phyloP scores from a whole-genome alignment of 1,284 basidiomycete genomes.

The Cryptococcus maquisensis region DNA sequence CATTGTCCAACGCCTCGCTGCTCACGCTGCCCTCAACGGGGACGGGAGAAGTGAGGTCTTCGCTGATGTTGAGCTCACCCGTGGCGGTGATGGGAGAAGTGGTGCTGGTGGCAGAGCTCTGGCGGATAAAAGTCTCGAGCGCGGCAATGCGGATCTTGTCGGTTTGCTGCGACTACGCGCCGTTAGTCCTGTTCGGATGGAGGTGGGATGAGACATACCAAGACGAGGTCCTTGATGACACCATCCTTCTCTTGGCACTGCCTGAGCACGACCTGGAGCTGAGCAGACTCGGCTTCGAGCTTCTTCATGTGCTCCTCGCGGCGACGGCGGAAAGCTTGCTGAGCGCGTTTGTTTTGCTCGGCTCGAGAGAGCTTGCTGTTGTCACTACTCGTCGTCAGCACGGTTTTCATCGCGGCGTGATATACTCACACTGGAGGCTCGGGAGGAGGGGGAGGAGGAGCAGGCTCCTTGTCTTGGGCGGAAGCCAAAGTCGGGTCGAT shows the following conservation, averaged over 20 bases:
- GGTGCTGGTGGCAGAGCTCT: not conserved
- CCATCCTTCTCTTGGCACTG: slow-evolving; percentile 28
- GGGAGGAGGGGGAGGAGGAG: not conserved
- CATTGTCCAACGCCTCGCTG: slow-evolving; percentile 11
- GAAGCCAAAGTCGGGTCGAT: not conserved
- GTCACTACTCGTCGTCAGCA: not conserved
- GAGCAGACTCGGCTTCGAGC: slow-evolving; percentile 35
- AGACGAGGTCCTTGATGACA: slow-evolving; percentile 23
- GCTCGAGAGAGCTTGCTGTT: slow-evolving; percentile 28
- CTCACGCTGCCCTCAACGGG: not conserved
- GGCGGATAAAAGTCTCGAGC: slow-evolving; percentile 9
- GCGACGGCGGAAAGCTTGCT: slow-evolving; percentile 43
- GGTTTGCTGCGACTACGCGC: slow-evolving; percentile 14
- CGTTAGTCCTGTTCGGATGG: not conserved
- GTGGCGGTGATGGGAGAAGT: slow-evolving; percentile 4
- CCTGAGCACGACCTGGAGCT: slow-evolving; percentile 21
- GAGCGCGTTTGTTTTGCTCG: slow-evolving; percentile 47
- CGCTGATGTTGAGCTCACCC: slow-evolving; percentile 8
- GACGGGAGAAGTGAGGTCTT: not conserved
- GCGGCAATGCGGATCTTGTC: slow-evolving; percentile 18
- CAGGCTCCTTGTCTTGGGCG: not conserved
- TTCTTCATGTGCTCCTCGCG: slow-evolving; percentile 47
- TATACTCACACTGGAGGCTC: not conserved
- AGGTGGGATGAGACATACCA: slow-evolving; percentile 25
- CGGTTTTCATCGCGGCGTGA: not conserved